Conservation (phyloP, 805 yeast genomes). For the Blastobotrys attinorum region DNA sequence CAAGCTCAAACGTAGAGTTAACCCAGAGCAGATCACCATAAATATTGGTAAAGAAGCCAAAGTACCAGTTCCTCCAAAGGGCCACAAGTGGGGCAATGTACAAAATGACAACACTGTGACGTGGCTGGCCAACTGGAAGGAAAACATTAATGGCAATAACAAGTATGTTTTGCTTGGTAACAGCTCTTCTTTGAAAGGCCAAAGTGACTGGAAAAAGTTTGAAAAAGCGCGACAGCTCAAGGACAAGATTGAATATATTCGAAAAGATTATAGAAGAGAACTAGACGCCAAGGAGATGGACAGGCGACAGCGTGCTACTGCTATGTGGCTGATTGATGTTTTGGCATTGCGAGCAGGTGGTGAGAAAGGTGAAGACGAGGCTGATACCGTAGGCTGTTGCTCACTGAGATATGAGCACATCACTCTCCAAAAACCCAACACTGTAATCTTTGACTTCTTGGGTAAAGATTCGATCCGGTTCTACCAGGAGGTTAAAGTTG, state of each 20-base stretch:
- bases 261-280: constrained; percentile 64
- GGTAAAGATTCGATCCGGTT: constrained; percentile 94
- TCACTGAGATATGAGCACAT: constrained; percentile 87
- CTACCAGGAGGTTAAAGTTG: constrained; percentile 89
- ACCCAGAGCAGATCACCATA: constrained; percentile 82
- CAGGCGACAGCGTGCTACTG: constrained; percentile 87
- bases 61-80: constrained; percentile 77
- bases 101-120: constrained; percentile 83
- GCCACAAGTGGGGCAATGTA: constrained; percentile 87
- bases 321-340: constrained; percentile 84
- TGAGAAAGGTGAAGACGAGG: constrained; percentile 94
- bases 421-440: constrained; percentile 75
- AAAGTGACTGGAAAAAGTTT: constrained; percentile 83
- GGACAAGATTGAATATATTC: constrained; percentile 58
- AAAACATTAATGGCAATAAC: constrained; percentile 72
- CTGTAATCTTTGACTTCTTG: constrained; percentile 80
- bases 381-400: constrained; percentile 97
- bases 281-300: constrained; percentile 71
- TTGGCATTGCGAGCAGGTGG: constrained; percentile 98
- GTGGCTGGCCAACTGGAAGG: constrained; percentile 98
- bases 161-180: constrained; percentile 92
- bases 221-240: constrained; percentile 88
- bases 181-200: constrained; percentile 83
- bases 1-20: constrained; percentile 73
- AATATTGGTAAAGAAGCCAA: constrained; percentile 67